Base-by-base conservation (phyloP, 2,329 filamentous ascomycete genomes). In the Ophiostoma novo-ulmi region DNA sequence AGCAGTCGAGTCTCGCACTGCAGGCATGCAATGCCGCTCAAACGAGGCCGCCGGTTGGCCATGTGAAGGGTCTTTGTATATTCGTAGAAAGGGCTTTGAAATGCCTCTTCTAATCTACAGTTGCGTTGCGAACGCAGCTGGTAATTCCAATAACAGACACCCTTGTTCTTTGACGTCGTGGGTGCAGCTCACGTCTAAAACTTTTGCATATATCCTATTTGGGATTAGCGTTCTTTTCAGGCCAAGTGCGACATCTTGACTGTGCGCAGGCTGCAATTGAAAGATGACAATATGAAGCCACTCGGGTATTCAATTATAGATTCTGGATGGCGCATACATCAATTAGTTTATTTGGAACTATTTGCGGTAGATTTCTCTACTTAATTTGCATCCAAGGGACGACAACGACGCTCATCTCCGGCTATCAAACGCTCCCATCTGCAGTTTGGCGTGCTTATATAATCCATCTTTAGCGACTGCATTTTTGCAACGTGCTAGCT, bases 21-120 rank as follows among this genome's bases (percentile, higher is more conserved):
- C 41, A 71, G 67, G 71, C 73, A 74, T 58, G 71, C 68, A 70
- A 72, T 67, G 69, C 72, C 69, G 67, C 70, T 41, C 17, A 70
- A 14, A n/a, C 39, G 65, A 44, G 65, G 69, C 58, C 65, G 22
- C 38, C 65, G 63, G 6, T 36, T 67, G 14, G 36, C 68, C 70
- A 71, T 71, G 26, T 39, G 20, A 22, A 22, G 58, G 17, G 58
- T 36, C 6, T 35, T 11, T 17, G 58, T 31, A 14, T 8, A 63
- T 11, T 58, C 52, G n/a, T 58, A 14, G 26, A 31, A 14, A 44
- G 1, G 58, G 26, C 58, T 61, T 5, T 20, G n/a, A n/a, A 8
- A 7, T 41, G 22, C 41, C 35, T 26, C 31, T 58, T 13, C n/a
- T 22, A 14, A 8, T 20, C 20, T 14, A 36, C 17, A 14, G 8